These are phyloP conservation scores for Quercus rubra DNA, from an alignment of 306 rosid genomes.

Conservation along the genomic window DNA sequence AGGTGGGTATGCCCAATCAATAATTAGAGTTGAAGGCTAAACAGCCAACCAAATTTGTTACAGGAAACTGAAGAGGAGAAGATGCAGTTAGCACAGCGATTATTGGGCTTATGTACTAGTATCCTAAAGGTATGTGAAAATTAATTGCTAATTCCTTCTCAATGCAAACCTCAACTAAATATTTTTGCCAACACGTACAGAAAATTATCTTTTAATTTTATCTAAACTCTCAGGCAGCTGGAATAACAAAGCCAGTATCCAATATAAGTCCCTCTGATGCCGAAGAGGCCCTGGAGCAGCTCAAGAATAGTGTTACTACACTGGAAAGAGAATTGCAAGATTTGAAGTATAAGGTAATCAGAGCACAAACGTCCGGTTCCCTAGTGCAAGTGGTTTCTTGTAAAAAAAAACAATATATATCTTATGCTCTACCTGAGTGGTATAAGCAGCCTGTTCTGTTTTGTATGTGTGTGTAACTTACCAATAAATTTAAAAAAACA, in stretches of 20 bases:
- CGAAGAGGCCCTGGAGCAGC: slow-evolving; percentile 67
- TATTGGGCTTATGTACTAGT: slow-evolving; percentile 60
- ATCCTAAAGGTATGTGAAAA: slow-evolving; percentile 57
- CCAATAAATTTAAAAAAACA: too few relatives aligned
- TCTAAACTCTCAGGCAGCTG: slow-evolving; percentile 62
- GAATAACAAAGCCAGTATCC: slow-evolving; percentile 54
- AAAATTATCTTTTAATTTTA: not conserved
- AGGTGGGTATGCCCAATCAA: not conserved
- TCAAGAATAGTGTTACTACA: slow-evolving; percentile 46
- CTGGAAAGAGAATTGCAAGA: slow-evolving; percentile 71
- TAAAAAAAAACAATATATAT: not conserved
- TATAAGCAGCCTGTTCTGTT: not conserved
- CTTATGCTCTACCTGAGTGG: not conserved
- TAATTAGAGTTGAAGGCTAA: slow-evolving; percentile 10
- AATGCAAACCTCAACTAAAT: not conserved
- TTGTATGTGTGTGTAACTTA: too few relatives aligned
- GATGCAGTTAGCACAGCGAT: slow-evolving; percentile 66
- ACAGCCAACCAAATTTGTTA: slow-evolving; percentile 24
- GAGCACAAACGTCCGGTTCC: not conserved
- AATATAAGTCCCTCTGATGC: slow-evolving; percentile 58
- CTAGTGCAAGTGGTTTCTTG: not conserved
- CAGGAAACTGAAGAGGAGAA: slow-evolving; percentile 89
- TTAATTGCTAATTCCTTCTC: not conserved
- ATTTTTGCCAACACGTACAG: not conserved
- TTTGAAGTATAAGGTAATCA: slow-evolving; percentile 70